phyloP scores from a whole-genome alignment of 495 filamentous ascomycete species.

The Neurospora tetraspora region DNA sequence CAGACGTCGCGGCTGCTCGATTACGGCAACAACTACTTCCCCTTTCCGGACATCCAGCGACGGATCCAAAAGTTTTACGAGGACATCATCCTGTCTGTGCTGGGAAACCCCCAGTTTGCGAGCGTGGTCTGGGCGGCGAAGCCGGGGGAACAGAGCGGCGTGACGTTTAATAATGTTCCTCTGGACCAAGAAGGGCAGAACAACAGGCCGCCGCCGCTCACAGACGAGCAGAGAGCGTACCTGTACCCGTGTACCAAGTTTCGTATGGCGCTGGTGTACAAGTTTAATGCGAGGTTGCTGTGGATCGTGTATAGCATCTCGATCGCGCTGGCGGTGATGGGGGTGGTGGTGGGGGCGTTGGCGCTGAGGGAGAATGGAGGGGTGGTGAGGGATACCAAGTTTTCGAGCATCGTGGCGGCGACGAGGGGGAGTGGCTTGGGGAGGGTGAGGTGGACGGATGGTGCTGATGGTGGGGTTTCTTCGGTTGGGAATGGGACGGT shows the following conservation, averaged over 20 bases:
- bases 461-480: not conserved
- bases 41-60: slow-evolving; percentile 6
- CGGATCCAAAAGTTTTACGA: slow-evolving; percentile 24
- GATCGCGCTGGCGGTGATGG: slow-evolving; percentile 17
- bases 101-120: slow-evolving; percentile 24
- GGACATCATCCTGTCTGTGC: slow-evolving; percentile 26
- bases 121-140: slow-evolving; percentile 27
- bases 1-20: slow-evolving; percentile 26
- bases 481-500: slow-evolving; percentile 1
- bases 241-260: slow-evolving; percentile 23
- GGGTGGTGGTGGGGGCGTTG: slow-evolving; percentile 13
- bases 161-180: not conserved
- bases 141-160: slow-evolving; percentile 18
- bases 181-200: too few species aligned
- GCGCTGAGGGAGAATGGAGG: slow-evolving; percentile 24
- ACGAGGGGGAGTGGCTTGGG: slow-evolving; percentile 27
- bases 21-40: slow-evolving; percentile 20
- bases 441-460: slow-evolving; percentile 16
- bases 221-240: not conserved
- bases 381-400: slow-evolving; percentile 23
- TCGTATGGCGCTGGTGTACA: slow-evolving; percentile 20
- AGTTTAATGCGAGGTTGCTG: slow-evolving; percentile 23
- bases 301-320: slow-evolving; percentile 30
- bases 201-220: not conserved
- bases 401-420: slow-evolving; percentile 28